Percentiles rank a stretch among this genome's conserved stretches.
These are phyloP conservation scores for Dysphania ambrosioides DNA, from an alignment of 148 eudicot genomes.

Conservation along the genomic window DNA sequence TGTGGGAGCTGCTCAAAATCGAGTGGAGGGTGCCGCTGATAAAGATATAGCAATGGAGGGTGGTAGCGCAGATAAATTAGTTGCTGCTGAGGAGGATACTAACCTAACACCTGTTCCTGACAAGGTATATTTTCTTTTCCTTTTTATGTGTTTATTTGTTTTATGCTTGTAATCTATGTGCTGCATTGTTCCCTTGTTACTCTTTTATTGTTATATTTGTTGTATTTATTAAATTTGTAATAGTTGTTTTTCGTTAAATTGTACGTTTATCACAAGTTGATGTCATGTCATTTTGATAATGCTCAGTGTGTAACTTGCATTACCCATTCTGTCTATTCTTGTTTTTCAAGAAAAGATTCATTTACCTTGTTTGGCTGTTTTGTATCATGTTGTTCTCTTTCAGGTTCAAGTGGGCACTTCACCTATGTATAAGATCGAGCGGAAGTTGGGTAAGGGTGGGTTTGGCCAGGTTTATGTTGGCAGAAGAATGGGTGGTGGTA, in stretches of 20 bases:
- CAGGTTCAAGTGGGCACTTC: constrained; percentile 93
- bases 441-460: constrained; percentile 95
- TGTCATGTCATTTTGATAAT: no score
- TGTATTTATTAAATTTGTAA: no score
- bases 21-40: constrained; percentile 59
- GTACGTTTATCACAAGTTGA: no score
- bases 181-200: background rate
- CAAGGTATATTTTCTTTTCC: constrained; percentile 45
- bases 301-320: constrained; percentile 3
- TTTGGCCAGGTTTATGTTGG: constrained; percentile 98
- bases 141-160: background rate
- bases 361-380: background rate
- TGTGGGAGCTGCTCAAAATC: constrained; percentile 49
- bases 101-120: constrained; percentile 85
- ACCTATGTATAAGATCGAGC: constrained; percentile 71
- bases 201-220: no score
- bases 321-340: background rate
- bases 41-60: constrained; percentile 79
- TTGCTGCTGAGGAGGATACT: constrained; percentile 75
- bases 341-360: background rate
- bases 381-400: constrained; percentile 9
- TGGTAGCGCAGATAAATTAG: constrained; percentile 63
- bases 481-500: constrained; percentile 70
- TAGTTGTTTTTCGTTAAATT: no score
- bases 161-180: background rate